Base-by-base conservation (phyloP, 1,284 basidiomycete genomes). In the Ceratobasidium sp. region DNA sequence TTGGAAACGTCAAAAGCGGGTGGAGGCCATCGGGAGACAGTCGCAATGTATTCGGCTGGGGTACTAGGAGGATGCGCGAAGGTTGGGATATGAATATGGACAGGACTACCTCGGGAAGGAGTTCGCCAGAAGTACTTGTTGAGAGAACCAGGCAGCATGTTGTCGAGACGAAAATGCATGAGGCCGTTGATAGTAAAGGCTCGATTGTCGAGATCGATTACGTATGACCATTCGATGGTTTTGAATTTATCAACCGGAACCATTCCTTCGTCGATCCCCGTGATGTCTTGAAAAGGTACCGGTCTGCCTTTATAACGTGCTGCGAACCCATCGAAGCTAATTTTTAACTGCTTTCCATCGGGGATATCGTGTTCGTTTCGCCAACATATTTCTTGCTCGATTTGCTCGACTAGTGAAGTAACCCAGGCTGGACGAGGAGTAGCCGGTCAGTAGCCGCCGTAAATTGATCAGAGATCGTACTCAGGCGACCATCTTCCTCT, bases 181-280 rank as follows among this genome's bases (percentile, higher is more conserved):
- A 38, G 26, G 0, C 59, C 77, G 61, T 78, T 57, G 67, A 78
- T 48, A 1, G 68, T 78, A 46, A 78, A 78, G 0, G 52, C 77
- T 2, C 42, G 46, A 38, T 66, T 40, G 68, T 78, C 77, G 1
- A 78, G 26, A 38, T 78, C 77, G n/a, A 71, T 20, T 6, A 71
- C 61, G 26, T 71, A 78, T 28, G 26, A 15, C 28, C 59, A 40
- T 5, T 26, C 52, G 52, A 56, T n/a, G 17, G 52, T 10, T n/a
- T n/a, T n/a, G n/a, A n/a, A n/a, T n/a, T n/a, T n/a, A n/a, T n/a
- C n/a, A n/a, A n/a, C n/a, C n/a, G n/a, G n/a, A n/a, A n/a, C n/a
- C n/a, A 57, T 57, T 13, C 15, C 26, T 61, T 33, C 48, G 20
- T 50, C 12, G 48, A 15, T 50, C 13, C 3, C 13, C 20, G 13